Conservation (phyloP, 2,329 filamentous ascomycete genomes). For the Colletotrichum filicis region DNA sequence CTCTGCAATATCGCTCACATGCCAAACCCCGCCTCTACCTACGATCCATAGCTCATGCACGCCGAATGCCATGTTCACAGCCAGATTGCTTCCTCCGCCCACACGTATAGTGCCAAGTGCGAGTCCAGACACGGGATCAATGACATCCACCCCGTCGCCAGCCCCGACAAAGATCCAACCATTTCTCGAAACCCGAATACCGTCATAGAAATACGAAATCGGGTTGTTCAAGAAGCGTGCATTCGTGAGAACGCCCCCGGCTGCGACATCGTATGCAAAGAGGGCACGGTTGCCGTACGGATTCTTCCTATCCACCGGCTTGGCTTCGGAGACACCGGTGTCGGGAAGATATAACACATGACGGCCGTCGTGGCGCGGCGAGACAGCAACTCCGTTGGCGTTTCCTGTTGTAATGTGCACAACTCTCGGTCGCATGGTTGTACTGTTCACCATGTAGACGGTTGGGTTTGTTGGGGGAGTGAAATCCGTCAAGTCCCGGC, state of each 20-base stretch:
- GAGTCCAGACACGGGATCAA: not conserved
- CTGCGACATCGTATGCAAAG: not conserved
- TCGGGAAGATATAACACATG: not conserved
- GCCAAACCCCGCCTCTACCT: conserved; percentile 6
- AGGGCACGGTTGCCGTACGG: not conserved
- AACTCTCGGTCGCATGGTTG: conserved; percentile 6
- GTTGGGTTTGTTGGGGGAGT: not conserved
- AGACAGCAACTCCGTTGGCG: conserved; percentile 9
- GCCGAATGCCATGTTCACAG: conserved; percentile 1
- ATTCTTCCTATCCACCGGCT: conserved; percentile 6
- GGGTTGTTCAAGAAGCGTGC: not conserved
- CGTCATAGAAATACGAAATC: conserved; percentile 15
- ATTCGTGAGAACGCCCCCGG: not conserved
- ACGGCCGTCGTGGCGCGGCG: not conserved
- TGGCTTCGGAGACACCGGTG: conserved; percentile 13
- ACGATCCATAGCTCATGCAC: conserved; percentile 13
- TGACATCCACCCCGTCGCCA: not conserved
- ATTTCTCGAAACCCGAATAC: not conserved
- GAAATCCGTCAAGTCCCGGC: not conserved
- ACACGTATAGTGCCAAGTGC: conserved; percentile 1
- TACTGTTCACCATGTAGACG: conserved; percentile 12
- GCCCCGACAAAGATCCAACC: conserved; percentile 14
- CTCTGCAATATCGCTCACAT: conserved; percentile 2
- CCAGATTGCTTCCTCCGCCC: not conserved
- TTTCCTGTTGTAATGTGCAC: conserved; percentile 11